phyloP scores from a whole-genome alignment of 148 eudicot genomes.

The Spergularia bocconei region DNA sequence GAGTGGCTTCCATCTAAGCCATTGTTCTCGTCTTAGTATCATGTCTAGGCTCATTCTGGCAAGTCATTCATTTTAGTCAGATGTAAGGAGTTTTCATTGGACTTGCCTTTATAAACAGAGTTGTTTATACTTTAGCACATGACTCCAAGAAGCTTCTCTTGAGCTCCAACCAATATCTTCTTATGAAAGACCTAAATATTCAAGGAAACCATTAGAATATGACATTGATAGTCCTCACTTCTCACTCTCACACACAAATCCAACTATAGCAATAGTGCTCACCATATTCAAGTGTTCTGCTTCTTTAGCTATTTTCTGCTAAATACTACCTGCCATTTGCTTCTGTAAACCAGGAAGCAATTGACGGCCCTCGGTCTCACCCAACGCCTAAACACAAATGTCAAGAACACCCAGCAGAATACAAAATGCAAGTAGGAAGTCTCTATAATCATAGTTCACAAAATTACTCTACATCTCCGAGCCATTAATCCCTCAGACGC shows the following conservation, averaged over 20 bases:
- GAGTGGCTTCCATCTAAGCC: too few relatives aligned
- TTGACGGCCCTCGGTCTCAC: conserved; percentile 25
- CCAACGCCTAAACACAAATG: conserved; percentile 35
- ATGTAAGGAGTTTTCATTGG: neutral
- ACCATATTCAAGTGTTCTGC: conserved; percentile 50
- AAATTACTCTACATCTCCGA: neutral
- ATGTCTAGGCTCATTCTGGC: conserved; percentile 5
- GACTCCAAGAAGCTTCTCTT: conserved; percentile 17
- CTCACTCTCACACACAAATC: conserved; percentile 3
- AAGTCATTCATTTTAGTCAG: neutral
- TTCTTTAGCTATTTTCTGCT: conserved; percentile 42
- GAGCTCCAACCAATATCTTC: conserved; percentile 34
- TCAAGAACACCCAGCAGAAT: conserved; percentile 17
- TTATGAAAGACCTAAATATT: conserved; percentile 40
- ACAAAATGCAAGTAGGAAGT: neutral
- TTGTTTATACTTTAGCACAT: neutral
- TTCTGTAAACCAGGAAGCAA: conserved; percentile 18
- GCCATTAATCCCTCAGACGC: conserved; percentile 1
- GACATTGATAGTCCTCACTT: neutral
- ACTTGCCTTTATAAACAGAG: neutral
- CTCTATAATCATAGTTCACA: neutral
- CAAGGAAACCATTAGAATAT: neutral
- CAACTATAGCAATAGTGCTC: conserved; percentile 2
- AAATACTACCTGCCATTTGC: conserved; percentile 24
- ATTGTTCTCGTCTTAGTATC: too few relatives aligned